phyloP scores from a whole-genome alignment of 2,329 filamentous ascomycete genomes.

The Chalara sp. region DNA sequence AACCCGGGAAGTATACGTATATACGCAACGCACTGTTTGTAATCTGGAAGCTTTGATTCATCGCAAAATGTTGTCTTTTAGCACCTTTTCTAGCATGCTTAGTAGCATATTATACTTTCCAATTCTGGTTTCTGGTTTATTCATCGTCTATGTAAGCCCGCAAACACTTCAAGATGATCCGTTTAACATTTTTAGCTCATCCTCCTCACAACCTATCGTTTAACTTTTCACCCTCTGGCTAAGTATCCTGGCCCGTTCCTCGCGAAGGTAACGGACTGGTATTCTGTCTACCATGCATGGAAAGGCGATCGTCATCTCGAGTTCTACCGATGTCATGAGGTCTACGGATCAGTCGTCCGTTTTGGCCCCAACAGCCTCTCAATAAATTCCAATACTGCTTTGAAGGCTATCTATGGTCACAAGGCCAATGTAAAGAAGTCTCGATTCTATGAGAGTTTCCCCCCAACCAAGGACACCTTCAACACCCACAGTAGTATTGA shows the following conservation, averaged over 20 bases:
- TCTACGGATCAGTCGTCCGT: slow-evolving; percentile 46
- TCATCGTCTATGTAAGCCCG: too few relatives aligned
- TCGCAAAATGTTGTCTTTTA: too few relatives aligned
- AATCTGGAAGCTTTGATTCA: too few relatives aligned
- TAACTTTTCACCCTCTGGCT: slow-evolving; percentile 25
- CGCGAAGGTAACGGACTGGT: slow-evolving; percentile 27
- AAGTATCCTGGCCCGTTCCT: slow-evolving; percentile 31
- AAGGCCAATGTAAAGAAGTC: slow-evolving; percentile 59
- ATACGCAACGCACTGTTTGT: too few relatives aligned
- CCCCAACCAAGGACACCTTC: slow-evolving; percentile 39
- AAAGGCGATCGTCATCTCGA: slow-evolving; percentile 30
- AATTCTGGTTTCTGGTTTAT: too few relatives aligned
- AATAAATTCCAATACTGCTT: slow-evolving; percentile 64
- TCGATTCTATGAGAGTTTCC: slow-evolving; percentile 66
- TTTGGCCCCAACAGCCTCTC: slow-evolving; percentile 73
- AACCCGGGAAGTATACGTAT: too few relatives aligned
- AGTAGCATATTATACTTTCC: too few relatives aligned
- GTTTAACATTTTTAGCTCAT: too few relatives aligned
- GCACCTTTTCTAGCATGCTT: too few relatives aligned
- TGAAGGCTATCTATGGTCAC: slow-evolving; percentile 59
- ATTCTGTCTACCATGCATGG: slow-evolving; percentile 29
- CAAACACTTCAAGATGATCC: too few relatives aligned
- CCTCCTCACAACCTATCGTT: too few relatives aligned
- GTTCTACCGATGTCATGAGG: slow-evolving; percentile 28
- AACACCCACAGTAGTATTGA: slow-evolving; percentile 59